Percentiles rank a stretch among this genome's conserved stretches.
Conservation (phyloP, 1,284 basidiomycete genomes). For the Tilletia setariae region DNA sequence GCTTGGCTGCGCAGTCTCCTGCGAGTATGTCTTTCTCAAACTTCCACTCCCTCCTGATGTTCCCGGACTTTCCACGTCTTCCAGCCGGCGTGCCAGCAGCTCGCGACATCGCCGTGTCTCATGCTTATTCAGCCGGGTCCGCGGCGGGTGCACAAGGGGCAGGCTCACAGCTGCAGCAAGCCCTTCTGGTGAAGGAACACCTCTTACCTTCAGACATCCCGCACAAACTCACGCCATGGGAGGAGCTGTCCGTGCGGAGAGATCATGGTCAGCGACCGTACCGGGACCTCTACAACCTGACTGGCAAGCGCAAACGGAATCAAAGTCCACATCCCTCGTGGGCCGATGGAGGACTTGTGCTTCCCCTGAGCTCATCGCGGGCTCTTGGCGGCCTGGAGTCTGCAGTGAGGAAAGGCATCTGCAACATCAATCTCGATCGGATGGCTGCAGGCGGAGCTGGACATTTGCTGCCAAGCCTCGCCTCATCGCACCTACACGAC, state of each 20-base stretch:
- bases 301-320: not conserved
- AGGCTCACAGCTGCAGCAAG: not conserved
- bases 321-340: slow-evolving; percentile 1
- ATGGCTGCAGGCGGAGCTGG: not conserved
- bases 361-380: not conserved
- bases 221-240: slow-evolving; percentile 7
- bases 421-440: not conserved
- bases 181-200: not conserved
- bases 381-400: not conserved
- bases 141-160: too few relatives aligned
- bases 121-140: too few relatives aligned
- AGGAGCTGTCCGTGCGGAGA: slow-evolving; percentile 3
- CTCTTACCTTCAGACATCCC: not conserved
- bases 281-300: slow-evolving; percentile 3
- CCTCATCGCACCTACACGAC: not conserved
- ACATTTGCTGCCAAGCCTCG: not conserved
- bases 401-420: not conserved
- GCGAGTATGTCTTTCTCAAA: slow-evolving; percentile 11
- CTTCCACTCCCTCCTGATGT: slow-evolving; percentile 11
- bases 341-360: not conserved
- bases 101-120: too few relatives aligned
- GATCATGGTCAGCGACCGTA: slow-evolving; percentile 1
- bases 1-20: not conserved
- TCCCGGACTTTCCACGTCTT: slow-evolving; percentile 6
- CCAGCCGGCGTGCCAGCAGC: not conserved